Conservation (phyloP, 2,329 filamentous ascomycete species). For the Penicillium brevicompactum region DNA sequence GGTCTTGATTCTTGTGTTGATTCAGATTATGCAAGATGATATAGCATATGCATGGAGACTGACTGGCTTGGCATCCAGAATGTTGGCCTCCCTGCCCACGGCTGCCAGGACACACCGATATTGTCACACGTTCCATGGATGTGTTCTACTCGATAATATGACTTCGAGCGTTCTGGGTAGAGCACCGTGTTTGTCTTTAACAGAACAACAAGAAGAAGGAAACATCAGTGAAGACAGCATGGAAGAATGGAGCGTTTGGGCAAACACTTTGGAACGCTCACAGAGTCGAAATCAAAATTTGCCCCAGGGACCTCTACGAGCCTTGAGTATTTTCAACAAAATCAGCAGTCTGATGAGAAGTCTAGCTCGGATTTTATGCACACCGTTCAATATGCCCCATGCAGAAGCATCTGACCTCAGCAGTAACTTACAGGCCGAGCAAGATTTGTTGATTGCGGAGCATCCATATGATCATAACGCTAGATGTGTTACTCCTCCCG, state of each 20-base stretch:
- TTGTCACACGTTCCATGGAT: conserved; percentile 16
- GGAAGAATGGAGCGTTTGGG: conserved; percentile 24
- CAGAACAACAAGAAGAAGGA: conserved; percentile 5
- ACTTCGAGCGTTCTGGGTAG: conserved; percentile 10
- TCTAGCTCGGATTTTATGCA: conserved; percentile 2
- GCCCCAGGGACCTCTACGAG: conserved; percentile 12
- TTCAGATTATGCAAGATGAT: conserved; percentile 58
- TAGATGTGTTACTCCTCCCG: conserved; percentile 9
- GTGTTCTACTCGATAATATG: conserved; percentile 19
- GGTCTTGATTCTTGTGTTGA: conserved; percentile 58
- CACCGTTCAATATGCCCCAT: background rate
- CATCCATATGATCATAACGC: conserved; percentile 4
- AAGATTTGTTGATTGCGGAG: background rate
- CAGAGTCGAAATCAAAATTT: background rate
- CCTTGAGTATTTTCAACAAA: conserved; percentile 18
- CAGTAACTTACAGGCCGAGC: conserved; percentile 1
- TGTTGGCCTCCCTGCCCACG: conserved; percentile 25
- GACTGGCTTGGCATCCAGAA: conserved; percentile 57
- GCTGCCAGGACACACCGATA: conserved; percentile 9
- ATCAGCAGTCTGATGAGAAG: conserved; percentile 13
- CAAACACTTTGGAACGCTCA: background rate
- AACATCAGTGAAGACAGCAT: conserved; percentile 18
- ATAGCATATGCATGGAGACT: conserved; percentile 61
- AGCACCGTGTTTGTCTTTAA: conserved; percentile 9
- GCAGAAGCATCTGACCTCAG: background rate